phyloP scores from a whole-genome alignment of 805 yeast species.

The Zygotorulaspora chibaensis region DNA sequence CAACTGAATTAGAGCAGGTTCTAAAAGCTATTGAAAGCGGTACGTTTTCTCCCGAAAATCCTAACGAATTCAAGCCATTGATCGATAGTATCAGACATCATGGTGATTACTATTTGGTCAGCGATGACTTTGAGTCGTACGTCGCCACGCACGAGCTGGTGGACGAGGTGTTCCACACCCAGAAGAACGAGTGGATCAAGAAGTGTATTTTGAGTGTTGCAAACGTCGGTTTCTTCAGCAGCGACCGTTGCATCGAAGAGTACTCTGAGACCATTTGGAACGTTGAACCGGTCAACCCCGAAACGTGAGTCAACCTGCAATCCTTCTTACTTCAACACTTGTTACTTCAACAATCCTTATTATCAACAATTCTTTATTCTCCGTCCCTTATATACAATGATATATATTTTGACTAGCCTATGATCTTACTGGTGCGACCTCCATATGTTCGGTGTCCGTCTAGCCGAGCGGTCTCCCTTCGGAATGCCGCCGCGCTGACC shows the following conservation, averaged over 20 bases:
- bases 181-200: constrained; percentile 68
- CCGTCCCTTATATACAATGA: too few relatives aligned
- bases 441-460: too few relatives aligned
- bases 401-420: too few relatives aligned
- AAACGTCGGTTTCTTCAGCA: constrained; percentile 87
- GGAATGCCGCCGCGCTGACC: too few relatives aligned
- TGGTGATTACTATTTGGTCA: constrained; percentile 82
- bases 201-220: constrained; percentile 79
- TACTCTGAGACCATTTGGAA: constrained; percentile 93
- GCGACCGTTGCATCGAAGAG: constrained; percentile 87
- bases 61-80: constrained; percentile 58
- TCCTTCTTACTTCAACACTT: too few relatives aligned
- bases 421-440: too few relatives aligned
- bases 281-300: constrained; percentile 58
- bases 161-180: constrained; percentile 61
- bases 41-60: constrained; percentile 58
- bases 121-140: constrained; percentile 86
- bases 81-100: constrained; percentile 65
- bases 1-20: constrained; percentile 57
- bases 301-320: constrained; percentile 6
- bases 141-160: constrained; percentile 74
- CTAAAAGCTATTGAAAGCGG: constrained; percentile 65
- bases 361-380: too few relatives aligned
- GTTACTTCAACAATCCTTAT: too few relatives aligned
- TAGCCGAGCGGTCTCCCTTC: too few relatives aligned